Evolutionary conservation across 2,329 filamentous ascomycete genomes (phyloP).

Genomic region (Amesomyces nigricolor): DNA sequence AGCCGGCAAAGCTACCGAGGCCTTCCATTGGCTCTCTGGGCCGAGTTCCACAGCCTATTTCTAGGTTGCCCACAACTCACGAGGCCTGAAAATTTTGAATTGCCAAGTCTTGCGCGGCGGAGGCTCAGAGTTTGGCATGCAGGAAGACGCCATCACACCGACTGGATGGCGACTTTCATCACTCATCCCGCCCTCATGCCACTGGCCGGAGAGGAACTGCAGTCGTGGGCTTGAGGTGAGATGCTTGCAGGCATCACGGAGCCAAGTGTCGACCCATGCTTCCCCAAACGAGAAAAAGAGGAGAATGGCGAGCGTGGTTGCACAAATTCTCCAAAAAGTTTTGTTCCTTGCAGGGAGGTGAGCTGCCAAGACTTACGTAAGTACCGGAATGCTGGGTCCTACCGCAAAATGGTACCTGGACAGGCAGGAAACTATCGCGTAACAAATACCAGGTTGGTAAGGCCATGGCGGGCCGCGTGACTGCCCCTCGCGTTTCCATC

Average conservation of each 20-base stretch:
- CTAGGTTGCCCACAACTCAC: neutral
- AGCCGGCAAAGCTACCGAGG: neutral
- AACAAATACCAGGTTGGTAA: constrained; percentile 17
- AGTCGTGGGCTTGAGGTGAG: constrained; percentile 16
- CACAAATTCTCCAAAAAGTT: constrained; percentile 1
- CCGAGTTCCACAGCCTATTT: neutral
- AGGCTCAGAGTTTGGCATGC: neutral
- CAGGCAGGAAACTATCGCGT: constrained; percentile 24
- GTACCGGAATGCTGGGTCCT: constrained; percentile 11
- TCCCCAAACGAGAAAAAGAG: neutral
- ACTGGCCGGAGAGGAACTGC: no score
- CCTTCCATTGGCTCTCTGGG: neutral
- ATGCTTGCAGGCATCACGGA: constrained; percentile 21
- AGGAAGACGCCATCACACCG: neutral
- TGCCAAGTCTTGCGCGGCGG: constrained; percentile 4
- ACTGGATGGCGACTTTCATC: neutral
- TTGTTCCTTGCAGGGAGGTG: constrained; percentile 7
- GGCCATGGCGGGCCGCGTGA: constrained; percentile 23
- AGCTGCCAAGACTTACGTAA: neutral
- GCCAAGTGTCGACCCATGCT: neutral
- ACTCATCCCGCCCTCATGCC: no score
- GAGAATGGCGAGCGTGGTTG: constrained; percentile 3
- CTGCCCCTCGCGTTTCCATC: constrained; percentile 26
- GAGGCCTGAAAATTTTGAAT: constrained; percentile 6
- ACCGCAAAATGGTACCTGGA: constrained; percentile 18